These are phyloP conservation scores for Hippophae gyantsensis DNA, from an alignment of 306 rosid species.

Conservation along the genomic window DNA sequence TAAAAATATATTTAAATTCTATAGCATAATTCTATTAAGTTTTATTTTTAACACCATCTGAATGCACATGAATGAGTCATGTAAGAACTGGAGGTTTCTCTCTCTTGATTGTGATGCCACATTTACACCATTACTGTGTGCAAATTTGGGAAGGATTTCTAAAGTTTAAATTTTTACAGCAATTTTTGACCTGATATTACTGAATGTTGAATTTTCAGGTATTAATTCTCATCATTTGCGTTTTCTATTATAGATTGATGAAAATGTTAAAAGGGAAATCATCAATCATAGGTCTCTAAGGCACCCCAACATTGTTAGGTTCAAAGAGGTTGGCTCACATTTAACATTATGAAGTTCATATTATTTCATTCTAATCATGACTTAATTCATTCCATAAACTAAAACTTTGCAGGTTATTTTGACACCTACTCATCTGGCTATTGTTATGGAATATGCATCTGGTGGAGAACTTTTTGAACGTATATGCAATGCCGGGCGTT, in stretches of 20 bases:
- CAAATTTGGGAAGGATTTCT: too few species aligned
- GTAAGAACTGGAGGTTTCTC: too few species aligned
- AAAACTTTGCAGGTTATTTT: constrained; percentile 46
- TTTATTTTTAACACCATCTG: too few species aligned
- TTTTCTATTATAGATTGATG: constrained; percentile 64
- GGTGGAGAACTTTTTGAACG: constrained; percentile 88
- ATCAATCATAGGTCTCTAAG: constrained; percentile 89
- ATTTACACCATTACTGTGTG: too few species aligned
- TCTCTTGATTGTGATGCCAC: too few species aligned
- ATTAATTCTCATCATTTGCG: constrained; percentile 12
- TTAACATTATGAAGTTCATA: background rate
- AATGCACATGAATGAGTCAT: too few species aligned
- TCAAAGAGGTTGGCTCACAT: constrained; percentile 61
- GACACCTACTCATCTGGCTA: constrained; percentile 92
- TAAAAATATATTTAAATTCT: too few species aligned
- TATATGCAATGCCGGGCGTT: constrained; percentile 66
- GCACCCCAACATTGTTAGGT: constrained; percentile 82
- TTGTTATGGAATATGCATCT: constrained; percentile 92
- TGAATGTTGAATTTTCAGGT: constrained; percentile 2
- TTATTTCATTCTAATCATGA: background rate
- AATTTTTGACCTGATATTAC: background rate
- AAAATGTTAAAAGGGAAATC: constrained; percentile 81
- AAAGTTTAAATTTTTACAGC: too few species aligned
- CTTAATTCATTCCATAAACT: constrained; percentile 1
- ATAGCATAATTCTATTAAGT: too few species aligned